Evolutionary conservation across 768 basidiomycete species (phyloP).

Genomic region (Kwoniella heveanensis): DNA sequence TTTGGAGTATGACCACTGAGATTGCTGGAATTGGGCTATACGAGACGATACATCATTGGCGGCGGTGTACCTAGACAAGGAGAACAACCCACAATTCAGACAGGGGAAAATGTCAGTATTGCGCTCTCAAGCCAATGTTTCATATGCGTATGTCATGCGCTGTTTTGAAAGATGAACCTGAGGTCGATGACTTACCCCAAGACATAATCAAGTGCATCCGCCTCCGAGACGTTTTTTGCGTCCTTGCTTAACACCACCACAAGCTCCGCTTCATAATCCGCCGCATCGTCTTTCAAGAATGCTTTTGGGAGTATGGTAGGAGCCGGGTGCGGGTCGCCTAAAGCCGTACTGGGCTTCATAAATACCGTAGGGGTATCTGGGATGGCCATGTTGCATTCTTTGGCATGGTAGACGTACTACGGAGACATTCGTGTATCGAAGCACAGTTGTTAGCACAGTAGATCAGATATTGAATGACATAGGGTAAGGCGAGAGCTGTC

Average conservation of each 20-base stretch:
- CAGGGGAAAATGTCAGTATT: too few species aligned
- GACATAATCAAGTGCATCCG: conserved; percentile 80
- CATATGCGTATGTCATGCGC: too few species aligned
- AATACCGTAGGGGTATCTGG: conserved; percentile 54
- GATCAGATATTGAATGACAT: too few species aligned
- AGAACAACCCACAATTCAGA: too few species aligned
- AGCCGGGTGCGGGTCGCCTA: conserved; percentile 50
- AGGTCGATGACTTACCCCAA: conserved; percentile 61
- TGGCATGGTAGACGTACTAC: conserved; percentile 54
- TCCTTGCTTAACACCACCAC: conserved; percentile 77
- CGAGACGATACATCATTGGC: conserved; percentile 70
- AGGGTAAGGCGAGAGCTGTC: too few species aligned
- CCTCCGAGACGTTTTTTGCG: conserved; percentile 76
- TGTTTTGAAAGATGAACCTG: too few species aligned
- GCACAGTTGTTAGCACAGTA: too few species aligned
- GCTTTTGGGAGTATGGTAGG: conserved; percentile 44
- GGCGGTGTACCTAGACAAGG: conserved; percentile 57
- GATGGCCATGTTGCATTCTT: conserved; percentile 49
- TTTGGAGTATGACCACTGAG: conserved; percentile 88
- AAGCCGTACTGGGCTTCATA: conserved; percentile 53
- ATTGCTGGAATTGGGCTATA: conserved; percentile 74
- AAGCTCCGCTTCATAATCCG: conserved; percentile 55
- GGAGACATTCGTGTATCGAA: too few species aligned
- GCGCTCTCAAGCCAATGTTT: too few species aligned
- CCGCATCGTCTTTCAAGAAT: conserved; percentile 35